These are phyloP conservation scores for Phaeosphaeriaceae sp. DNA, from an alignment of 2,329 filamentous ascomycete genomes.

Conservation along the genomic window DNA sequence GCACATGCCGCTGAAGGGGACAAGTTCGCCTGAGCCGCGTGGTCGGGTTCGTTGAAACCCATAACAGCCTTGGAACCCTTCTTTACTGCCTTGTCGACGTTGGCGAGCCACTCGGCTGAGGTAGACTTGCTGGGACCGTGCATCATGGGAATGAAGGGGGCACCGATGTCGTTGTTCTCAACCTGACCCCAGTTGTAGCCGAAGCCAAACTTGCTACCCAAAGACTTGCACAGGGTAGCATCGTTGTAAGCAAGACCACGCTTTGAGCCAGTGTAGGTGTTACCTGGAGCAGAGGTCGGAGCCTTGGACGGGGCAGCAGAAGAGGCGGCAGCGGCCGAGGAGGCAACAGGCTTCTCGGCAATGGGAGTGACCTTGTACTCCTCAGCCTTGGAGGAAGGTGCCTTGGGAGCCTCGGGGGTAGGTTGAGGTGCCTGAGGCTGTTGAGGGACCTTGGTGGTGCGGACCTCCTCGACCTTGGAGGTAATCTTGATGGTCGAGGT, in stretches of 20 bases:
- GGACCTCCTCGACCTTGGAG: conserved; percentile 8
- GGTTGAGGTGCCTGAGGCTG: not conserved
- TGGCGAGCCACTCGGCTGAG: conserved; percentile 35
- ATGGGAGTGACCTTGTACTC: conserved; percentile 19
- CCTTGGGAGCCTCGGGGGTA: conserved; percentile 5
- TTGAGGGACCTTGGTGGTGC: not conserved
- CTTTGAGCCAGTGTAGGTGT: conserved; percentile 56
- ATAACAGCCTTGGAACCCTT: conserved; percentile 45
- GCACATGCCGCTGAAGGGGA: conserved; percentile 38
- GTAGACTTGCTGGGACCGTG: conserved; percentile 32
- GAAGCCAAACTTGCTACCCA: conserved; percentile 63
- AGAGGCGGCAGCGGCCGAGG: conserved; percentile 10
- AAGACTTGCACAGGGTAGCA: conserved; percentile 58
- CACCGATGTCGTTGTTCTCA: conserved; percentile 48
- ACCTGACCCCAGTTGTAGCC: conserved; percentile 70
- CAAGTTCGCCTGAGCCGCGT: conserved; percentile 41
- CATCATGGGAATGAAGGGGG: conserved; percentile 68
- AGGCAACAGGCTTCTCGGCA: conserved; percentile 13
- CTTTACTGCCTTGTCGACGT: conserved; percentile 50
- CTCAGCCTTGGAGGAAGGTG: conserved; percentile 18
- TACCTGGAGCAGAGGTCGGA: conserved; percentile 23
- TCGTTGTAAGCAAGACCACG: conserved; percentile 74
- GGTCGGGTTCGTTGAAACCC: conserved; percentile 50
- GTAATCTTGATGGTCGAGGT: conserved; percentile 6
- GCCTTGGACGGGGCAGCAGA: conserved; percentile 22